Evolutionary conservation across 495 filamentous ascomycete genomes (phyloP).

Genomic region (Extremus antarcticus): DNA sequence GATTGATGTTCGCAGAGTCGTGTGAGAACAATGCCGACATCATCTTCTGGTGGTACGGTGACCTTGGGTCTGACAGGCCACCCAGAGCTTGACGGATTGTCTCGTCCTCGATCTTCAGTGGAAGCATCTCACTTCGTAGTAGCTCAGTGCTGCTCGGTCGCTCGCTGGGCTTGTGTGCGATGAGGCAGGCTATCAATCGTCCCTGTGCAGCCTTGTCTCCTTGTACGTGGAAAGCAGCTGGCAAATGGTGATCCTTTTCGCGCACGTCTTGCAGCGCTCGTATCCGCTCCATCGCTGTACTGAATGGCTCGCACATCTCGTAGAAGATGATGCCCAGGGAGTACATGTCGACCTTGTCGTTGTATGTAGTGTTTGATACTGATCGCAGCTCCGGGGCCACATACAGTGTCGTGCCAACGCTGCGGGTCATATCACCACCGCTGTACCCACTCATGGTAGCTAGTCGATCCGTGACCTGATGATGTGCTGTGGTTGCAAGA

Average conservation of each 20-base stretch:
- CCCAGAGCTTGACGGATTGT: slow-evolving; percentile 72
- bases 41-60: slow-evolving; percentile 83
- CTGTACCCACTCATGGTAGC: slow-evolving; percentile 37
- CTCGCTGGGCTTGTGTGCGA: slow-evolving; percentile 69
- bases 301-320: slow-evolving; percentile 82
- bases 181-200: slow-evolving; percentile 65
- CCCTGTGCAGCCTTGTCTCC: slow-evolving; percentile 62
- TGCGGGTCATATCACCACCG: slow-evolving; percentile 60
- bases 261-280: slow-evolving; percentile 61
- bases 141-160: slow-evolving; percentile 80
- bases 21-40: slow-evolving; percentile 72
- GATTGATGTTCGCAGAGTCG: slow-evolving; percentile 36
- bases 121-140: slow-evolving; percentile 75
- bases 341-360: slow-evolving; percentile 97
- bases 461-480: slow-evolving; percentile 41
- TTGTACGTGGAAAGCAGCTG: slow-evolving; percentile 56
- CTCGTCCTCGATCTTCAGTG: slow-evolving; percentile 84
- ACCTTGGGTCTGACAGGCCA: slow-evolving; percentile 66
- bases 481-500: slow-evolving; percentile 73
- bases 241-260: slow-evolving; percentile 55
- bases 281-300: slow-evolving; percentile 81
- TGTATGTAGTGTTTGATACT: slow-evolving; percentile 60
- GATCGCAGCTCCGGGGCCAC: slow-evolving; percentile 86
- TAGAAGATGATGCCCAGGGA: slow-evolving; percentile 96
- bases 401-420: slow-evolving; percentile 90